Evolutionary conservation across 2,329 filamentous ascomycete genomes (phyloP).

Genomic region (Raffaelea deltoideospora): DNA sequence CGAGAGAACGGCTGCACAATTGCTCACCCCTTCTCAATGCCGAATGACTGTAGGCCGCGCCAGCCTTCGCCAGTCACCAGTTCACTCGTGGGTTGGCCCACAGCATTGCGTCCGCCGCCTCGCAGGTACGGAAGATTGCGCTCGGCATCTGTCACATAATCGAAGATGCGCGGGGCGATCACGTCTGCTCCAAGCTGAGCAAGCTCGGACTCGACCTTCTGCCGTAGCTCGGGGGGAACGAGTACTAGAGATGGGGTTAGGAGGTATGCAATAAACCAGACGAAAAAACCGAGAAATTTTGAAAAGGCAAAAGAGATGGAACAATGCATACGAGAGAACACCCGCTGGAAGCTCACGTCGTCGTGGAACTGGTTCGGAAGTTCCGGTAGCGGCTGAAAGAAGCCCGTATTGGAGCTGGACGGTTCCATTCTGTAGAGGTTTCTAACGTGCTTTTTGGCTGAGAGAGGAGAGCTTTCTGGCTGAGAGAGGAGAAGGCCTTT

Average conservation of each 20-base stretch:
- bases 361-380: conserved; percentile 42
- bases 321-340: conserved; percentile 19
- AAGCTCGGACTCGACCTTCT: conserved; percentile 26
- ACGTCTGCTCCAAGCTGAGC: conserved; percentile 34
- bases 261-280: background rate
- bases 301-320: background rate
- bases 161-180: conserved; percentile 36
- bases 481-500: background rate
- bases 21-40: conserved; percentile 34
- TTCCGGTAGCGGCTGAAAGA: conserved; percentile 37
- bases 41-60: conserved; percentile 44
- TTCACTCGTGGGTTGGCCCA: conserved; percentile 42
- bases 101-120: conserved; percentile 41
- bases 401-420: conserved; percentile 32
- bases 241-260: conserved; percentile 25
- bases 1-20: background rate
- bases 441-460: background rate
- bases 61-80: conserved; percentile 53
- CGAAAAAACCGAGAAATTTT: background rate
- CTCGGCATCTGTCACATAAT: conserved; percentile 48
- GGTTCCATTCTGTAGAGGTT: conserved; percentile 27
- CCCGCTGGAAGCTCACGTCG: conserved; percentile 34
- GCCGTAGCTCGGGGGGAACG: conserved; percentile 24
- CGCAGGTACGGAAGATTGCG: conserved; percentile 45
- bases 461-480: no score